These are phyloP conservation scores for Astrothelium subdiscretum DNA, from an alignment of 495 filamentous ascomycete genomes.

Conservation along the genomic window DNA sequence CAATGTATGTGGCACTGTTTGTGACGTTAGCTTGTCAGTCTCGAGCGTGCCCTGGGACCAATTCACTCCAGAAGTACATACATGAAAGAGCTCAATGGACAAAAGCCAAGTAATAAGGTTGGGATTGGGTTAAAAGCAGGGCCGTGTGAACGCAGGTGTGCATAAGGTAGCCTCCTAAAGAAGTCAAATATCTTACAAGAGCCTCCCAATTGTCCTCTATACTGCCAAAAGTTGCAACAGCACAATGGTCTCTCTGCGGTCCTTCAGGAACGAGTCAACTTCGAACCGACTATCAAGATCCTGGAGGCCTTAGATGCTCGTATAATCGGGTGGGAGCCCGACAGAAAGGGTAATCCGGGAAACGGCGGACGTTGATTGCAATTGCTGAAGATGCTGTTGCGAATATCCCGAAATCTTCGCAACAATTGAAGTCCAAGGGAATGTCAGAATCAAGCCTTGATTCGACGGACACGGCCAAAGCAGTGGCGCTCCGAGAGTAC, in stretches of 20 bases:
- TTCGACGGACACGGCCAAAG: not conserved
- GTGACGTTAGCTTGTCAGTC: not conserved
- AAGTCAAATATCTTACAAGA: constrained; percentile 2
- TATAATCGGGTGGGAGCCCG: not conserved
- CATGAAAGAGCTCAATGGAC: not conserved
- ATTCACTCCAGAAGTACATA: not conserved
- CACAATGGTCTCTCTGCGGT: not conserved
- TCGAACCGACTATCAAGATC: not conserved
- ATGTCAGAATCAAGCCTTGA: not conserved
- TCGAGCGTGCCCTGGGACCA: not conserved
- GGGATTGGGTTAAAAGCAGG: not conserved
- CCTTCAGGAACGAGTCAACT: not conserved
- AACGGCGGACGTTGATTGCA: not conserved
- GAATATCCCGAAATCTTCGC: not conserved
- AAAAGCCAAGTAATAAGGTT: not conserved
- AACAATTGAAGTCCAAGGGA: not conserved
- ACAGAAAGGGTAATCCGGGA: not conserved
- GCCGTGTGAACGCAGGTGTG: not conserved
- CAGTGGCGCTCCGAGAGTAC: not conserved
- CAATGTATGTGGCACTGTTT: not conserved
- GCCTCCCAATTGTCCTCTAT: not conserved
- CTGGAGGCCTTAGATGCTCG: not conserved
- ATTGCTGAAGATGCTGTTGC: not conserved
- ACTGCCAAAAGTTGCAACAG: not conserved
- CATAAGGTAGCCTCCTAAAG: not conserved